Base-by-base conservation (phyloP, 2,329 filamentous ascomycete species). In the Monosporascus sp. region DNA sequence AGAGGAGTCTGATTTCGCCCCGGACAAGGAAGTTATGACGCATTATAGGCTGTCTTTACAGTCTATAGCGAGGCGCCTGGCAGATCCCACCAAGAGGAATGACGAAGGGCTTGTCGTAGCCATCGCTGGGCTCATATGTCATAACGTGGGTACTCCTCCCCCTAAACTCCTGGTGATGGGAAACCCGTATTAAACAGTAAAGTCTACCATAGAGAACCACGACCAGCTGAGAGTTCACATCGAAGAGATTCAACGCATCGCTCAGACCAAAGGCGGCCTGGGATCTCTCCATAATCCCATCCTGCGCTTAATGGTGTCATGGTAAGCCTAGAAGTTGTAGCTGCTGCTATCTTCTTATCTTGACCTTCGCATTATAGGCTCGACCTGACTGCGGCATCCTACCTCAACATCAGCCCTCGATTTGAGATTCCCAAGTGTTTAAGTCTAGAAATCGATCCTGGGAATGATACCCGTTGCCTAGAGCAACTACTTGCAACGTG, bases 281-380 rank as follows among this genome's bases (percentile, higher is more conserved):
- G 52, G 61, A 17, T 43, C 58, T 8, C 55, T 66, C 26, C 58
- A 38, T 8, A 61, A 57, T 24, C 62, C 63, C 1, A 52, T 62
- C 20, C 37, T 67, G 14, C 56, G 59, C 16, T 37, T 65, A 6
- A 63, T 65, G 53, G 64, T 67, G 55, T 63, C 60, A 38, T 67
- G 64, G 64, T 65, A 48, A 49, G 53, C 19, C 11, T 11, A 35
- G 4, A 14, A 11, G 31, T 1, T 14, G 11, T 14, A 35, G 4
- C 14, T 35, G 31, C 9, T 1, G 11, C 31, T 35, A 35, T 14
- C 31, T 14, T 14, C 31, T 35, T 35, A 35, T 35, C 31, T 31
- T 35, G 11, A 35, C 31, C 31, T 35, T 35, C 5, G 6, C 3
- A 19, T 14, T 24, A 50, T n/a, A 67, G 65, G 65, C 54, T 59